Evolutionary conservation across 148 eudicot genomes (phyloP), one percentile per base, ranked within the genome.

Genomic region (Amaranthus cruentus): DNA sequence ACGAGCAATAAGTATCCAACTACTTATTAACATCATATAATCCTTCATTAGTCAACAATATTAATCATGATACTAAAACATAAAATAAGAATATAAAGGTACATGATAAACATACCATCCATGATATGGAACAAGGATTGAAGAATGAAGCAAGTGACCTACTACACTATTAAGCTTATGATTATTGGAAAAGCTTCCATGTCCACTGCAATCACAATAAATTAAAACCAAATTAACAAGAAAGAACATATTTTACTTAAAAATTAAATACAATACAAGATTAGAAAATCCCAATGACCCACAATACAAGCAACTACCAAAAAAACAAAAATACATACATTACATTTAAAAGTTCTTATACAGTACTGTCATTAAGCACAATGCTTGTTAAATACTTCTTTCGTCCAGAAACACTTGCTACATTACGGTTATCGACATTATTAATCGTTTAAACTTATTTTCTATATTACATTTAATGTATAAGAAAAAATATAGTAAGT

Each of bases 71-170:
- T 21, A 15, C 47, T 43, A 44, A 68, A 79, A 51, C 4, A 10
- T 52, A 28, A 78, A 6, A 10, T 52, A 28, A 78, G 42, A 2
- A 15, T 9, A 43, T 9, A 21, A 28, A 46, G 51, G 21, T 12
- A 46, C 9, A 47, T 13, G 18, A 18, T 38, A 2, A 67, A 77
- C 79, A 55, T 84, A 90, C 96, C 96, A 90, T 79, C 96, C 96
- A 88, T 90, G 96, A 63, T 90, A 90, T 55, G 96, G 96, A 57
- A 90, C 96, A 62, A 90, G 96, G 77, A 90, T 90, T 53, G 90
- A 86, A 75, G 96, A 88, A 80, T 90, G 96, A 74, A 90, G 88
- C 76, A 90, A 48, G 70, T 90, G 92, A 9, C 96, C 96, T 42
- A 75, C 88, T 13, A 88, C 85, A 77, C 89, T 90, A 71, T 90